These are phyloP conservation scores for Bolboschoenus planiculmis DNA, from an alignment of 176 grass and related monocot genomes.

Conservation along the genomic window DNA sequence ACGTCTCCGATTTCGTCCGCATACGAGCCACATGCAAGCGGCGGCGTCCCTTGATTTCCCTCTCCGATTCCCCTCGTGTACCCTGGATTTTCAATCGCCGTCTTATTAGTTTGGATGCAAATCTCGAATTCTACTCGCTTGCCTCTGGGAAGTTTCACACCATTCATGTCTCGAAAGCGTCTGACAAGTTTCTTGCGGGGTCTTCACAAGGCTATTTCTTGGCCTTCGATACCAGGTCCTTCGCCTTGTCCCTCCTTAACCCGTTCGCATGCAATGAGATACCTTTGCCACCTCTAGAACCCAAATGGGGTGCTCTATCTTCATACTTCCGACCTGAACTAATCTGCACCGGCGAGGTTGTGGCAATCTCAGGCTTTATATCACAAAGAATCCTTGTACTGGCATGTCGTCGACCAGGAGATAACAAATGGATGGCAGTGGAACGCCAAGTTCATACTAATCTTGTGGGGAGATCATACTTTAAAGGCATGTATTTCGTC, in stretches of 20 bases:
- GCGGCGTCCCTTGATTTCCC: neutral
- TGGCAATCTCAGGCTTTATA: conserved; percentile 6
- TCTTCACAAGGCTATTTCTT: neutral
- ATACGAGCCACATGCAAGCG: neutral
- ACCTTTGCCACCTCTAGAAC: neutral
- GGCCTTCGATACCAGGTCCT: neutral
- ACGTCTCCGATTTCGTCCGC: neutral
- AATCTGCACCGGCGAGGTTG: neutral
- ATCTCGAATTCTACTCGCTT: neutral
- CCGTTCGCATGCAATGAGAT: conserved; percentile 3
- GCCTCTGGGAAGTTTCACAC: neutral
- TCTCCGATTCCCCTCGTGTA: neutral
- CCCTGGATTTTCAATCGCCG: neutral
- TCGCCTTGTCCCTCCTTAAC: neutral
- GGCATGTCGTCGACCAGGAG: neutral
- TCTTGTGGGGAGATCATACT: neutral
- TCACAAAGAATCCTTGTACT: neutral
- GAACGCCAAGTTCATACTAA: neutral
- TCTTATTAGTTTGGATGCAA: neutral
- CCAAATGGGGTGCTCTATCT: neutral
- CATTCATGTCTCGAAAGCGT: neutral
- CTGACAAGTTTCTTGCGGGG: neutral
- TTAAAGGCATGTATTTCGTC: conserved; percentile 10
- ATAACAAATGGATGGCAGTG: neutral
- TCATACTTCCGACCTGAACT: neutral